Conservation (phyloP, 768 basidiomycete species). For the Phlebiopsis flavidoalba region DNA sequence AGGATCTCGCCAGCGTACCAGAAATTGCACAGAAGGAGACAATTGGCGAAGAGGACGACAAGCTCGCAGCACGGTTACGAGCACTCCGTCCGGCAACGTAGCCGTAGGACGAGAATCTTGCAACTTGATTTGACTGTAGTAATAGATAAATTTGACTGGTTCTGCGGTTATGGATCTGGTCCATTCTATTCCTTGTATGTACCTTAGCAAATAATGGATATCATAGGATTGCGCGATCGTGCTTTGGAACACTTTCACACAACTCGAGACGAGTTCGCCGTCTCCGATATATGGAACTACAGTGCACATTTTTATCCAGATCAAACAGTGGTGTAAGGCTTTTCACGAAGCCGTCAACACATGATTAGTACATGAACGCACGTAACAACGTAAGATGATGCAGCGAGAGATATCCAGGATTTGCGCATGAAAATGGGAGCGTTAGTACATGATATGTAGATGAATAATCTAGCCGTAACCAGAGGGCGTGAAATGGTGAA, state of each 20-base stretch:
- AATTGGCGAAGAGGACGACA: constrained; percentile 68
- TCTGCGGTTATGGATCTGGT: background rate
- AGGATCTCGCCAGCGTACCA: constrained; percentile 54
- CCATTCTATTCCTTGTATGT: background rate
- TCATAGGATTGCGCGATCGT: background rate
- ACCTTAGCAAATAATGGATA: background rate
- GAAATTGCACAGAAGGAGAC: constrained; percentile 47
- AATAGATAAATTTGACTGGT: background rate
- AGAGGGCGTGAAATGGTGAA: background rate
- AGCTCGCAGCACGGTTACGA: constrained; percentile 81
- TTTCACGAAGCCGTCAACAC: background rate
- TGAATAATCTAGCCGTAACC: background rate
- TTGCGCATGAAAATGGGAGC: background rate
- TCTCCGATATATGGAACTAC: too few species aligned
- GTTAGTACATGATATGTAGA: constrained; percentile 2
- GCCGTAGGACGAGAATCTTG: background rate
- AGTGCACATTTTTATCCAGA: too few species aligned
- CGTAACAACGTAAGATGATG: background rate
- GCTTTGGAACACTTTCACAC: background rate
- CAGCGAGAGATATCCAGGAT: background rate
- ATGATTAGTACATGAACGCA: background rate
- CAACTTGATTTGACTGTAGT: background rate
- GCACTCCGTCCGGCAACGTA: constrained; percentile 78
- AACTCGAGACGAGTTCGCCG: background rate
- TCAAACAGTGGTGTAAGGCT: background rate